Conservation (phyloP, 805 yeast genomes). For the Yarrowia keelungensis region DNA sequence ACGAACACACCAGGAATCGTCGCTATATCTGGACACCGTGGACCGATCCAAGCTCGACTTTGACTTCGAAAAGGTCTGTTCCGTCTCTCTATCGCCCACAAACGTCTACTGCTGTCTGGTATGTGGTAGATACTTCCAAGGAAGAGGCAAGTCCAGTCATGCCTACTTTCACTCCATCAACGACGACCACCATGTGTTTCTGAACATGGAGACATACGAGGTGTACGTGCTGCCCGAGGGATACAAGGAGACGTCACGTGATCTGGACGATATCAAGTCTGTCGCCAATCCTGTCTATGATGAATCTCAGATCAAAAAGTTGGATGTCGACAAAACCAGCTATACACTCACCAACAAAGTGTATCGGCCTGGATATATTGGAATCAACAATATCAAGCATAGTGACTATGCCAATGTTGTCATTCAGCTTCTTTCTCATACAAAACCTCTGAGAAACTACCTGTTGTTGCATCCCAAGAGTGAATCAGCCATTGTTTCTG, state of each 20-base stretch:
- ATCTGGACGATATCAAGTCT: slow-evolving; percentile 60
- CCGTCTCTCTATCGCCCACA: slow-evolving; percentile 63
- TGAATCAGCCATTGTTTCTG: background rate
- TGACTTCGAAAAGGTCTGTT: slow-evolving; percentile 72
- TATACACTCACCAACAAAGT: slow-evolving; percentile 42
- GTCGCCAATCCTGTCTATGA: slow-evolving; percentile 62
- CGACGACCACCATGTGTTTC: slow-evolving; percentile 66
- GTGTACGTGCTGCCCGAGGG: slow-evolving; percentile 71
- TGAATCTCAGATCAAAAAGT: slow-evolving; percentile 47
- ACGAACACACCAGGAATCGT: slow-evolving; percentile 31
- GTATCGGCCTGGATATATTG: slow-evolving; percentile 70
- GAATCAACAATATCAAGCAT: slow-evolving; percentile 61
- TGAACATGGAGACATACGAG: slow-evolving; percentile 59
- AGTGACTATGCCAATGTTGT: slow-evolving; percentile 66
- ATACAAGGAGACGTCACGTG: slow-evolving; percentile 52
- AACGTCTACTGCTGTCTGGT: slow-evolving; percentile 75
- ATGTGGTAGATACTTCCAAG: slow-evolving; percentile 78
- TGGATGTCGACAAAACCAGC: slow-evolving; percentile 47
- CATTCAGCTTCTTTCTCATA: slow-evolving; percentile 63
- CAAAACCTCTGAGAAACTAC: slow-evolving; percentile 58
- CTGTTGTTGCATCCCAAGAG: slow-evolving; percentile 48
- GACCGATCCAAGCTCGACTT: slow-evolving; percentile 62
- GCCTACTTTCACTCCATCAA: slow-evolving; percentile 73
- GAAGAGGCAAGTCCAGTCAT: slow-evolving; percentile 66
- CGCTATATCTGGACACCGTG: slow-evolving; percentile 49